Evolutionary conservation across 192 early-diverging fungal species (phyloP).

Genomic region (Lobosporangium transversale): DNA sequence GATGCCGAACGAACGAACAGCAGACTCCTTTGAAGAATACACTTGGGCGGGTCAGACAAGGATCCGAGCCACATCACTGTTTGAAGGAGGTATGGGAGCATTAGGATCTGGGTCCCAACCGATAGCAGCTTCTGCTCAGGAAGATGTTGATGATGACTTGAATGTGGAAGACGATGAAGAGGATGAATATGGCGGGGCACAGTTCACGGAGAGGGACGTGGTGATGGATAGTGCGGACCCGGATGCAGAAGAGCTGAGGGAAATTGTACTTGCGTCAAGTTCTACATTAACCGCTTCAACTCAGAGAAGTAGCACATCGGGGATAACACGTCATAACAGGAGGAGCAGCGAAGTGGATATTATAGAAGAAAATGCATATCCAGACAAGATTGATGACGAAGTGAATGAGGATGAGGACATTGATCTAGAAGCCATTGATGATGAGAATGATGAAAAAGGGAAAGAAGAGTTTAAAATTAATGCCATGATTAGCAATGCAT

Average conservation of each 20-base stretch:
- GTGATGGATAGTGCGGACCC: conserved; percentile 54
- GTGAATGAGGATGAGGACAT: conserved; percentile 43
- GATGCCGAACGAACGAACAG: conserved; percentile 14
- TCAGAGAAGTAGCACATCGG: no score
- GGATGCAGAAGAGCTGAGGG: conserved; percentile 50
- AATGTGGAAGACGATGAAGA: conserved; percentile 87
- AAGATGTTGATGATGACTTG: conserved; percentile 81
- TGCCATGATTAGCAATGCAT: conserved; percentile 9
- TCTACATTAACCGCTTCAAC: no score
- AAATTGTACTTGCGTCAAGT: conserved; percentile 55
- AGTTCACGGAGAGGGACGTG: conserved; percentile 81
- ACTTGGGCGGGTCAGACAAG: conserved; percentile 85
- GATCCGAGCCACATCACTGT: conserved; percentile 79
- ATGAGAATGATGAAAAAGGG: conserved; percentile 33
- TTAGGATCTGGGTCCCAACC: conserved; percentile 35
- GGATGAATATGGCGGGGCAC: conserved; percentile 73
- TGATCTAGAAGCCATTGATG: conserved; percentile 36
- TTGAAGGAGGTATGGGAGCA: conserved; percentile 80
- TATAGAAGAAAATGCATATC: conserved; percentile 17
- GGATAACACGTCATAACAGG: no score
- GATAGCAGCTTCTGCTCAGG: conserved; percentile 43
- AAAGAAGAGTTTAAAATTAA: conserved; percentile 28
- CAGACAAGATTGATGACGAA: conserved; percentile 27
- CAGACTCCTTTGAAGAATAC: conserved; percentile 74
- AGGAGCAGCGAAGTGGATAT: conserved; percentile 34